Evolutionary conservation across 305 asterid genomes (phyloP), one percentile per base, ranked within the genome.

Genomic region (Salvia sclarea): DNA sequence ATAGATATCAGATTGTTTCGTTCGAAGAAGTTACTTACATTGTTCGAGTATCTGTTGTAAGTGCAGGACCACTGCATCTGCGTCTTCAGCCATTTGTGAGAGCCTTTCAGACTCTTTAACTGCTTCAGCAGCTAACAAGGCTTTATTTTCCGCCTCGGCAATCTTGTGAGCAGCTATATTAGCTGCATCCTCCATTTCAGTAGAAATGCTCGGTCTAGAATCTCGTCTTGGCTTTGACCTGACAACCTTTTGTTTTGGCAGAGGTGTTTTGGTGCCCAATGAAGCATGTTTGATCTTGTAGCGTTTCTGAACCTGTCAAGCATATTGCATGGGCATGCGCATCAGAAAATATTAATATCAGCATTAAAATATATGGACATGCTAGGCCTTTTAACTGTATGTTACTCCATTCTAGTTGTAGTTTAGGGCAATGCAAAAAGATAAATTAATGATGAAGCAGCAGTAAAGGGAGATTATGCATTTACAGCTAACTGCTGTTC

Each of bases 61-160:
- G 52, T 66, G 40, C 68, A 40, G 72, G 41, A 86, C 77, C 77
- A 79, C 30, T 48, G 80, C 72, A 14, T 80, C 84, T n/a, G 94
- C 73, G 10, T 86, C 88, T 62, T 83, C 91, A 64, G 84, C 80
- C 84, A 84, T 74, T 64, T 59, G 75, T 30, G 79, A 70, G 72
- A 83, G 64, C 74, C 84, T 76, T 58, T 81, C 96, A 47, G 82
- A 72, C 66, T 88, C 93, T 57, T 61, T 60, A 35, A 85, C 82
- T 16, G 93, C 88, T 72, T 85, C 88, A 58, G 89, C 88, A 58
- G 85, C 88, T 43, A 80, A 60, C 45, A 75, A 66, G 5, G 81
- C 73, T 75, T 76, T 85, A 55, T 79, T 67, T 77, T 88, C 91
- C 53, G 93, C 88, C 76, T 84, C 89, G 4, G 84, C 86, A 58